Conservation (phyloP, 2,329 filamentous ascomycete species). For the Verticillium nonalfalfae region DNA sequence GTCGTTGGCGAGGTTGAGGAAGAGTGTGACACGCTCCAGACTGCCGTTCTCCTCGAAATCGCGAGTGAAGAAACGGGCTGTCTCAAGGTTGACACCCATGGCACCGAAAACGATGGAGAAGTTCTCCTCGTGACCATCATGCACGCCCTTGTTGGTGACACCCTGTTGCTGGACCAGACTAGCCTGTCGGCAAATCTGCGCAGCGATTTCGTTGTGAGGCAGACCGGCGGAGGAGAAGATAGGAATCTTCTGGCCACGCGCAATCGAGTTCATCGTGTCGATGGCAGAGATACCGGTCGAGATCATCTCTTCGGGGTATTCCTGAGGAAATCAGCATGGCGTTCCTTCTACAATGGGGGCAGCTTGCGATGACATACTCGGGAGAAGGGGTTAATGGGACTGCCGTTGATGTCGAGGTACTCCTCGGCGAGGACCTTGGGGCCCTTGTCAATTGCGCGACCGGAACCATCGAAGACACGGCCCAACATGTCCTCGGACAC, state of each 20-base stretch:
- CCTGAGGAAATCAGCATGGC: slow-evolving; percentile 41
- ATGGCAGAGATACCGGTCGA: slow-evolving; percentile 99
- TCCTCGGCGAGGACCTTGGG: slow-evolving; percentile 97
- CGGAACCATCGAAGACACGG: slow-evolving; percentile 97
- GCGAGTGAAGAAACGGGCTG: slow-evolving; percentile 93
- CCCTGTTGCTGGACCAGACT: slow-evolving; percentile 77
- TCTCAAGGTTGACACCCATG: slow-evolving; percentile 99
- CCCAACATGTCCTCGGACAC: slow-evolving; percentile 99
- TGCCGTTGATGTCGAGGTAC: slow-evolving; percentile 98
- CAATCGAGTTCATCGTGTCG: slow-evolving; percentile 97
- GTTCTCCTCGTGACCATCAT: slow-evolving; percentile 97
- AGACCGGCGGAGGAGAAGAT: slow-evolving; percentile 98
- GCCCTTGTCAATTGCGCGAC: slow-evolving; percentile 96
- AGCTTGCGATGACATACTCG: slow-evolving; percentile 56
- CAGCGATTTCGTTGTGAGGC: slow-evolving; percentile 98
- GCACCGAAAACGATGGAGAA: slow-evolving; percentile 99
- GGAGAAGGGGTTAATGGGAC: slow-evolving; percentile 96
- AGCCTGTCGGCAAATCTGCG: slow-evolving; percentile 96
- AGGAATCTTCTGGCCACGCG: slow-evolving; percentile 98
- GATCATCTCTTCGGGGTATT: slow-evolving; percentile 99
- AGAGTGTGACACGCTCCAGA: slow-evolving; percentile 93
- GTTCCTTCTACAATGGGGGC: too few relatives aligned
- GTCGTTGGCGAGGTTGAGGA: slow-evolving; percentile 98
- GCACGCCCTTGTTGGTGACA: slow-evolving; percentile 82
- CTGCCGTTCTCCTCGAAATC: slow-evolving; percentile 99